Evolutionary conservation across 2,329 filamentous ascomycete genomes (phyloP).

Genomic region (Xylaria multiplex): DNA sequence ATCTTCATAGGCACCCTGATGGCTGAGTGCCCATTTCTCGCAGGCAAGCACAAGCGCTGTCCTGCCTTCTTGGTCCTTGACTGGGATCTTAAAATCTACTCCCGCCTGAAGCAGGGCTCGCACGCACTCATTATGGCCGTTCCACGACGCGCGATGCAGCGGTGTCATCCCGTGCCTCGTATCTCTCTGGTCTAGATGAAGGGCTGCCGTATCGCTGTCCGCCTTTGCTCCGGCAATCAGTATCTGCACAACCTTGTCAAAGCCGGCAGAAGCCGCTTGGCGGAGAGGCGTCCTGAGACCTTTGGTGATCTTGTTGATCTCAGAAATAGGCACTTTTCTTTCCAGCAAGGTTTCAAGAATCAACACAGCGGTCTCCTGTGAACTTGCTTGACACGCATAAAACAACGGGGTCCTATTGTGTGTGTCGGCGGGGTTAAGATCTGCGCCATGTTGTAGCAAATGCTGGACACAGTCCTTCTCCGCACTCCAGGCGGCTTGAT

Average conservation of each 20-base stretch:
- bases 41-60: conserved; percentile 13
- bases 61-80: conserved; percentile 4
- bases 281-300: not conserved
- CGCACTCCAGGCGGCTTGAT: not conserved
- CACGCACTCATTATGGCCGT: conserved; percentile 4
- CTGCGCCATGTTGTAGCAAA: conserved; percentile 7
- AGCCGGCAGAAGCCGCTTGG: not conserved
- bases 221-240: not conserved
- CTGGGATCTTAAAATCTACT: conserved; percentile 2
- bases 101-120: conserved; percentile 2
- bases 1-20: not conserved
- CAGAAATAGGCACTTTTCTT: not conserved
- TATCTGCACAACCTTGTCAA: conserved; percentile 1
- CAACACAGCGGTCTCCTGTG: conserved; percentile 3
- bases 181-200: not conserved
- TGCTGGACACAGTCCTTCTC: not conserved
- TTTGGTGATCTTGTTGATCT: conserved; percentile 11
- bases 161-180: conserved; percentile 9
- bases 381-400: not conserved
- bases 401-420: conserved; percentile 6
- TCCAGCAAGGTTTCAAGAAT: not conserved
- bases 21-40: conserved; percentile 7
- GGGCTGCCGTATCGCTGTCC: not conserved
- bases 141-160: conserved; percentile 11
- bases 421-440: not conserved